phyloP scores from a whole-genome alignment of 352 stramenopile species.

The Aphanomyces euteiches region DNA sequence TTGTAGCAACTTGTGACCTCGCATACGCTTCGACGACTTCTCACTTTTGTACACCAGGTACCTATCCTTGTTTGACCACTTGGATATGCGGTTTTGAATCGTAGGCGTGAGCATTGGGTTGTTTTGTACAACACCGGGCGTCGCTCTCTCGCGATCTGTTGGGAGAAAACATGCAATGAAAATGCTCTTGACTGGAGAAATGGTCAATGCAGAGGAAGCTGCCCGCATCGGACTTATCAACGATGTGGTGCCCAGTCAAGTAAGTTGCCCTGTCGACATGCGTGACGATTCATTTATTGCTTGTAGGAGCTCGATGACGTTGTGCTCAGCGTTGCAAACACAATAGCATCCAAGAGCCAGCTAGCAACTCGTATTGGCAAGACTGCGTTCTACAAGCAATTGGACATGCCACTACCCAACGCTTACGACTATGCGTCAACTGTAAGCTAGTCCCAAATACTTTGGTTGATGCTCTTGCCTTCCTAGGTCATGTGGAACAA shows the following conservation, averaged over 20 bases:
- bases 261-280: neutral
- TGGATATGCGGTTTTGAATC: neutral
- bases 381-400: slow-evolving; percentile 29
- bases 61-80: neutral
- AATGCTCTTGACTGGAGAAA: slow-evolving; percentile 56
- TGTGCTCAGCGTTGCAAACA: slow-evolving; percentile 7
- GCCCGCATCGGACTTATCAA: slow-evolving; percentile 44
- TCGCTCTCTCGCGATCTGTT: slow-evolving; percentile 44
- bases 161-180: slow-evolving; percentile 49
- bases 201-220: slow-evolving; percentile 47
- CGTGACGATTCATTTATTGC: neutral
- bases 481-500: slow-evolving; percentile 34
- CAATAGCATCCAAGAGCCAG: slow-evolving; percentile 30
- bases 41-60: slow-evolving; percentile 49
- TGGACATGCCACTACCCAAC: slow-evolving; percentile 21
- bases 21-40: slow-evolving; percentile 37
- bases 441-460: slow-evolving; percentile 14
- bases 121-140: slow-evolving; percentile 59
- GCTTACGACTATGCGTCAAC: slow-evolving; percentile 31
- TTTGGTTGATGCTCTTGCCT: neutral
- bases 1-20: slow-evolving; percentile 56
- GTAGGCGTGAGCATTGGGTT: slow-evolving; percentile 48
- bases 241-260: slow-evolving; percentile 31
- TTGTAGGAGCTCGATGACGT: slow-evolving; percentile 21
- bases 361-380: slow-evolving; percentile 32